Evolutionary conservation across 2,329 filamentous ascomycete genomes (phyloP).

Genomic region (Calonectria multiphialidica): DNA sequence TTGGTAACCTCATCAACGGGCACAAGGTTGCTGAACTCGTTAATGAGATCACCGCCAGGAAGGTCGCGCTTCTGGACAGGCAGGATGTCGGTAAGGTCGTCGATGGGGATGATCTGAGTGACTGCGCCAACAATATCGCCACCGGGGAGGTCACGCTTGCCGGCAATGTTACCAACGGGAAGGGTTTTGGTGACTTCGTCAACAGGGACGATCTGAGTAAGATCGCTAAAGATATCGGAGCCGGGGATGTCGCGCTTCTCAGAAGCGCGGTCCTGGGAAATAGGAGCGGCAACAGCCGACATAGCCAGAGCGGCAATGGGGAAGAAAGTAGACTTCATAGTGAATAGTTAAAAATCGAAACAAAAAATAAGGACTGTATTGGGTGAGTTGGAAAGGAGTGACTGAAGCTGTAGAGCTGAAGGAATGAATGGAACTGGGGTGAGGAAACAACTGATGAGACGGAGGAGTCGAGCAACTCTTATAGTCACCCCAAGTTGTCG

Average conservation of each 20-base stretch:
- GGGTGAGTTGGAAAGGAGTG: background rate
- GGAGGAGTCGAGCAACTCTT: background rate
- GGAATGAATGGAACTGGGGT: background rate
- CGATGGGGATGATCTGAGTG: too few relatives aligned
- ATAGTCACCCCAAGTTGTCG: background rate
- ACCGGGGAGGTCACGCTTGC: background rate
- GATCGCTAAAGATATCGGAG: background rate
- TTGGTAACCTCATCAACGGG: background rate
- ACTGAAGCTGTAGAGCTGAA: background rate
- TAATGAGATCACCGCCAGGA: background rate
- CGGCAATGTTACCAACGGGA: background rate
- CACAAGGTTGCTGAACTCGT: background rate
- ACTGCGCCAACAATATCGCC: background rate
- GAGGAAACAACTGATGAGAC: background rate
- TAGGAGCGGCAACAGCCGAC: background rate
- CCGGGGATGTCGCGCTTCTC: background rate
- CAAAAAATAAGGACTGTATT: background rate
- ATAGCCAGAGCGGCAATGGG: background rate
- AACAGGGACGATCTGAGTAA: background rate
- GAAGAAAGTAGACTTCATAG: background rate
- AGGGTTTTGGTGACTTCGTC: background rate
- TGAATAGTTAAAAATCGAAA: background rate
- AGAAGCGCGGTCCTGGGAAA: background rate
- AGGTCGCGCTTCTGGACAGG: background rate
- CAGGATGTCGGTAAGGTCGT: background rate